Evolutionary conservation across 2,329 filamentous ascomycete species (phyloP), one percentile per base, ranked within the genome.

Genomic region (Triangularia verruculosa): DNA sequence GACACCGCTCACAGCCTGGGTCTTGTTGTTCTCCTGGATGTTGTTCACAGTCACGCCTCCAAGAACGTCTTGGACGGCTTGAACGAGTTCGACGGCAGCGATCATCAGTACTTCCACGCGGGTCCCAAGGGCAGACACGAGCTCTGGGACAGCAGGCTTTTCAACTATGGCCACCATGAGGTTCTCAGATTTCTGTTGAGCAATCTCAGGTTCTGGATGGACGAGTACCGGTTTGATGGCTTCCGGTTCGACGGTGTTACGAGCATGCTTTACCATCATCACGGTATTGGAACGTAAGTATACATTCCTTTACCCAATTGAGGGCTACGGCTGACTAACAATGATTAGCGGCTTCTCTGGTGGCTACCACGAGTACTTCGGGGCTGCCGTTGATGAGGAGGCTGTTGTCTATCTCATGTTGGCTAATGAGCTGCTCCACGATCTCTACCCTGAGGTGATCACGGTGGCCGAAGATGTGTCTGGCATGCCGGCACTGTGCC

Each of bases 171-270:
- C 28, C 87, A 87, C 72, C 93, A 98, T 72, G 95, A 99, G 75
- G 95, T 99, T 22, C 77, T 98, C 74, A 87, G 95, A n/a, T 99
- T 99, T 78, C 81, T 99, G 54, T 82, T 99, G 25, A 97, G 93
- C 76, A 99, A 99, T 75, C 79, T 99, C 63, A 86, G 94, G 24
- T 99, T 97, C 80, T 99, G 95, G 93, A 98, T 99, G 93, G 94
- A 98, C 62, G 93, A 97, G 78, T 99, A 97, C 73, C 82, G 87
- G 47, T 98, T 99, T 74, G 95, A 99, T 74, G 95, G 95, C 24
- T 99, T 98, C 84, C 87, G 95, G 51, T 99, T 99, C 72, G 95
- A 99, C 70, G 95, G 95, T 68, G 95, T 99, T 59, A 99, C 95
- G 1, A 97, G 93, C 79, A 99, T 99, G 93, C 88, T 99, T 63